These are phyloP conservation scores for Kwoniella sp. DNA, from an alignment of 768 basidiomycete species.

Conservation along the genomic window DNA sequence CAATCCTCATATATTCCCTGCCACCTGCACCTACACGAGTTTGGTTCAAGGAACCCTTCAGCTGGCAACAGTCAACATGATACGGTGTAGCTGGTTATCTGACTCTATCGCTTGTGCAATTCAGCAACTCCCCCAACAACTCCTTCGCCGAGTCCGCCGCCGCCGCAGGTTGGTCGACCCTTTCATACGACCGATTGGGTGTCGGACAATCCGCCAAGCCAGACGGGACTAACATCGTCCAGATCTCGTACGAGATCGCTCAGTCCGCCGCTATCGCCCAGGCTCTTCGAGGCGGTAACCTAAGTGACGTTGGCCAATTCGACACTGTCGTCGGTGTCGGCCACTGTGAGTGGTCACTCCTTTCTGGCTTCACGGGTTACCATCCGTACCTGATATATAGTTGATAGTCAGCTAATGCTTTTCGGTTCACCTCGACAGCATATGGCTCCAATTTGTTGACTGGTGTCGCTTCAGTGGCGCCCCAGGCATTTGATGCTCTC, in stretches of 20 bases:
- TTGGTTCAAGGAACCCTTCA: too few relatives aligned
- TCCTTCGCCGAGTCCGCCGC: conserved; percentile 43
- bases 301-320: conserved; percentile 28
- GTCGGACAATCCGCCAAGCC: conserved; percentile 43
- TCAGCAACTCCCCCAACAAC: conserved; percentile 25
- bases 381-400: too few relatives aligned
- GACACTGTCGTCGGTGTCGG: conserved; percentile 39
- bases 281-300: conserved; percentile 27
- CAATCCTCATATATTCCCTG: not conserved
- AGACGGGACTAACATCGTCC: conserved; percentile 41
- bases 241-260: conserved; percentile 42
- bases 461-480: conserved; percentile 22
- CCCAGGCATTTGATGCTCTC: conserved; percentile 27
- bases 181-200: conserved; percentile 46
- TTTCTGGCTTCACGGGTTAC: not conserved
- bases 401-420: not conserved
- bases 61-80: too few relatives aligned
- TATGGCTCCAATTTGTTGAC: conserved; percentile 28
- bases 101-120: not conserved
- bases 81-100: too few relatives aligned
- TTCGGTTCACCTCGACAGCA: conserved; percentile 13
- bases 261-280: conserved; percentile 34
- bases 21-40: too few relatives aligned
- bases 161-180: conserved; percentile 37
- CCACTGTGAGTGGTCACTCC: conserved; percentile 26